A percentile compares a stretch with the other conserved stretches of the same genome.
phyloP scores from a whole-genome alignment of 805 yeast species.

The Torulaspora indica region DNA sequence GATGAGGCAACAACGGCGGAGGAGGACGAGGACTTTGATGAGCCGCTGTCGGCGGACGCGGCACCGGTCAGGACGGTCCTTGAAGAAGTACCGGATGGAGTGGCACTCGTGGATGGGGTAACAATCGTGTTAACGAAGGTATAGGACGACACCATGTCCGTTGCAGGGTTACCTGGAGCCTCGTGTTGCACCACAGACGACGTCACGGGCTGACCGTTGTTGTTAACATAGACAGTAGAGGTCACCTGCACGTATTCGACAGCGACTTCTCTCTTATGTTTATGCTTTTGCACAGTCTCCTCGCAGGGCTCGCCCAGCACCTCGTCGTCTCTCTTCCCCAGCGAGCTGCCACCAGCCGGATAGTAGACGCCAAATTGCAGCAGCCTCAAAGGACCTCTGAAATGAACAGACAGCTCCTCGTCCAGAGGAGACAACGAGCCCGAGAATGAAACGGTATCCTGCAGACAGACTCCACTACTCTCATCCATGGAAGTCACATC shows the following conservation, averaged over 20 bases:
- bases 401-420: slow-evolving; percentile 68
- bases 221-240: slow-evolving; percentile 67
- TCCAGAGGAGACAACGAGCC: slow-evolving; percentile 65
- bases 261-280: slow-evolving; percentile 57
- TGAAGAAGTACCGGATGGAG: slow-evolving; percentile 17
- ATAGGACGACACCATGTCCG: slow-evolving; percentile 16
- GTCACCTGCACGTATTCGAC: slow-evolving; percentile 69
- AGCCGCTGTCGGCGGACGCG: slow-evolving; percentile 24
- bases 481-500: slow-evolving; percentile 80
- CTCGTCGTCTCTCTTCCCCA: slow-evolving; percentile 42
- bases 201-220: slow-evolving; percentile 41
- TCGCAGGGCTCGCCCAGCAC: slow-evolving; percentile 38
- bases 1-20: slow-evolving; percentile 27
- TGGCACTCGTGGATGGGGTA: slow-evolving; percentile 18
- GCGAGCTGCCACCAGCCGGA: slow-evolving; percentile 47
- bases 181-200: slow-evolving; percentile 24
- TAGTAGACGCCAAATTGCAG: slow-evolving; percentile 80
- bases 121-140: slow-evolving; percentile 19
- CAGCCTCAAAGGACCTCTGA: slow-evolving; percentile 68
- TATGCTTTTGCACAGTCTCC: slow-evolving; percentile 39
- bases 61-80: slow-evolving; percentile 1
- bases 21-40: slow-evolving; percentile 16
- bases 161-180: slow-evolving; percentile 19
- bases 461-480: slow-evolving; percentile 64
- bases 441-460: slow-evolving; percentile 48